These are phyloP conservation scores for Botrytis aclada DNA, from an alignment of 2,329 filamentous ascomycete species.

Conservation along the genomic window DNA sequence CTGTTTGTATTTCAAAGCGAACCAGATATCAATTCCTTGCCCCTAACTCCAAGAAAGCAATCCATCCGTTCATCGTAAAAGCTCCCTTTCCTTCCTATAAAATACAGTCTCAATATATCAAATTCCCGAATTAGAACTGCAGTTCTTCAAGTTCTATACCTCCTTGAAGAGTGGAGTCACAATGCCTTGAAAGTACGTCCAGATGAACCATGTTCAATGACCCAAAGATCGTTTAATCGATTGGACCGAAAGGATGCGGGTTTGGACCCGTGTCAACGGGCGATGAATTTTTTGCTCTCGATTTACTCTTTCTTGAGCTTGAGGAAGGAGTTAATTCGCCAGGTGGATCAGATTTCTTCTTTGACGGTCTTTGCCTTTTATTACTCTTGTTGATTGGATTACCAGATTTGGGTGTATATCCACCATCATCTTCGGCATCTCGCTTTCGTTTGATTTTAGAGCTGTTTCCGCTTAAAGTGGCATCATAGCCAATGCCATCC, in stretches of 20 bases:
- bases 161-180: background rate
- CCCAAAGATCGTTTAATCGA: background rate
- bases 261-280: background rate
- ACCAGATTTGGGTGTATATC: conserved; percentile 58
- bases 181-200: background rate
- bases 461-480: conserved; percentile 27
- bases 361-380: conserved; percentile 34
- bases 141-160: background rate
- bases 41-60: background rate
- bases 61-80: conserved; percentile 5
- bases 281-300: conserved; percentile 15
- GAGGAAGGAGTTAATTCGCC: conserved; percentile 7
- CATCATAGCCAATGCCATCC: conserved; percentile 39
- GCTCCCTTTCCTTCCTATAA: background rate
- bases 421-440: conserved; percentile 52
- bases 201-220: background rate
- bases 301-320: conserved; percentile 18
- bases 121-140: background rate
- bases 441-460: conserved; percentile 43
- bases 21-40: background rate
- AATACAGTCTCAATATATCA: conserved; percentile 2
- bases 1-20: background rate
- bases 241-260: conserved; percentile 18
- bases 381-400: conserved; percentile 31
- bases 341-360: conserved; percentile 26